Conservation (phyloP, 2,329 filamentous ascomycete genomes). For the Ophiostoma populinum region DNA sequence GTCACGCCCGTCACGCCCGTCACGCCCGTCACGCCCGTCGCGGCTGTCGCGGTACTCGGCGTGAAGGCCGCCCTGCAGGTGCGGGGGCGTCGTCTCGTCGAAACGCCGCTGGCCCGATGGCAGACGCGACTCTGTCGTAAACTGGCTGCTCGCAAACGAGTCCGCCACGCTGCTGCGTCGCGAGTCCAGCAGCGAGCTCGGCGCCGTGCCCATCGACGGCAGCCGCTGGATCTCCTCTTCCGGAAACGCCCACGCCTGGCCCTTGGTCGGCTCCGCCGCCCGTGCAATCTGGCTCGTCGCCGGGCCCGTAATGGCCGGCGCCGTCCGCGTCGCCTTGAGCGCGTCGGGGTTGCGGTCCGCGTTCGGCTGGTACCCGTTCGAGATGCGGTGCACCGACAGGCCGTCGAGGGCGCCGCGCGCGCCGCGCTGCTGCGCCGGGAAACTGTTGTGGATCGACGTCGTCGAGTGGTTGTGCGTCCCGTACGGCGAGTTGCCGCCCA, state of each 20-base stretch:
- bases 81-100: conserved; percentile 55
- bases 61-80: conserved; percentile 43
- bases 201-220: conserved; percentile 25
- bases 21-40: too few species aligned
- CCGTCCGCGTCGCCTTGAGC: conserved; percentile 41
- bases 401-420: conserved; percentile 34
- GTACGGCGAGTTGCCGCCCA: conserved; percentile 55
- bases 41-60: conserved; percentile 21
- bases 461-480: conserved; percentile 63
- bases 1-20: too few species aligned
- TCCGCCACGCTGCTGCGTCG: conserved; percentile 61
- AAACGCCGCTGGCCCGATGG: conserved; percentile 56
- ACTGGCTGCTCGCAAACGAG: conserved; percentile 64
- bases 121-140: conserved; percentile 54
- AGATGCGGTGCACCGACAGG: conserved; percentile 40
- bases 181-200: conserved; percentile 42
- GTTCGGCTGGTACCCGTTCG: conserved; percentile 46
- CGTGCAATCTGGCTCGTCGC: conserved; percentile 47
- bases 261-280: conserved; percentile 64
- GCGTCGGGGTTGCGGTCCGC: conserved; percentile 39
- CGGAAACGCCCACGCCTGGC: conserved; percentile 71
- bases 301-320: conserved; percentile 60
- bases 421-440: conserved; percentile 36
- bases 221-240: conserved; percentile 46
- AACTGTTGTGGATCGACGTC: conserved; percentile 52